Percentiles rank a stretch among this genome's conserved stretches.
phyloP scores from a whole-genome alignment of 164 flowering plant species.

The Dillenia turbinata region DNA sequence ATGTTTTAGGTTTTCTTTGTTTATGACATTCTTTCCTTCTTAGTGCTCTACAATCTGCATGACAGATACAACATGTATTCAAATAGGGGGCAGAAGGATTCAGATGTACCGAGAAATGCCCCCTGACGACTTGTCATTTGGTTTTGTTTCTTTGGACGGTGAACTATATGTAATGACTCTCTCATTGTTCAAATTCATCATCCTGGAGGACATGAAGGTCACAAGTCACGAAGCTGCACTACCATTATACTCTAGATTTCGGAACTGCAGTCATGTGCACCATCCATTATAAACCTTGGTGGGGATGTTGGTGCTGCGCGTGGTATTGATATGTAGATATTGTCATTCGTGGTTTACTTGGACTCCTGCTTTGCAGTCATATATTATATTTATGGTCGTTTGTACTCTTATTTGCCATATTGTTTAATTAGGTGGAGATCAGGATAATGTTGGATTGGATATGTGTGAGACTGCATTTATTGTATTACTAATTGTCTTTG shows the following conservation, averaged over 20 bases:
- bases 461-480: too few species aligned
- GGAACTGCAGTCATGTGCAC: slow-evolving; percentile 66
- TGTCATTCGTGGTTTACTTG: too few species aligned
- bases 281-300: slow-evolving; percentile 23
- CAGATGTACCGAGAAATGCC: slow-evolving; percentile 54
- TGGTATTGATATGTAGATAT: too few species aligned
- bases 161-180: slow-evolving; percentile 56
- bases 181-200: slow-evolving; percentile 53
- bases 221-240: slow-evolving; percentile 51
- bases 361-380: too few species aligned
- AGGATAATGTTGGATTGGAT: too few species aligned
- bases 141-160: slow-evolving; percentile 56
- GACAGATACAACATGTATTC: slow-evolving; percentile 38
- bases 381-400: too few species aligned
- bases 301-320: too few species aligned
- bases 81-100: slow-evolving; percentile 68
- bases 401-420: too few species aligned
- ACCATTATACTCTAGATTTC: slow-evolving; percentile 41
- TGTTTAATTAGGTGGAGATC: too few species aligned
- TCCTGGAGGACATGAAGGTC: slow-evolving; percentile 72
- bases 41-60: background rate
- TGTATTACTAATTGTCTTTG: too few species aligned
- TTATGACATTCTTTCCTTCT: too few species aligned
- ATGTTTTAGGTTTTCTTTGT: too few species aligned
- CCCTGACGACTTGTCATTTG: slow-evolving; percentile 31